Base-by-base conservation (phyloP, 768 basidiomycete species). In the Lentinula guzmanii region DNA sequence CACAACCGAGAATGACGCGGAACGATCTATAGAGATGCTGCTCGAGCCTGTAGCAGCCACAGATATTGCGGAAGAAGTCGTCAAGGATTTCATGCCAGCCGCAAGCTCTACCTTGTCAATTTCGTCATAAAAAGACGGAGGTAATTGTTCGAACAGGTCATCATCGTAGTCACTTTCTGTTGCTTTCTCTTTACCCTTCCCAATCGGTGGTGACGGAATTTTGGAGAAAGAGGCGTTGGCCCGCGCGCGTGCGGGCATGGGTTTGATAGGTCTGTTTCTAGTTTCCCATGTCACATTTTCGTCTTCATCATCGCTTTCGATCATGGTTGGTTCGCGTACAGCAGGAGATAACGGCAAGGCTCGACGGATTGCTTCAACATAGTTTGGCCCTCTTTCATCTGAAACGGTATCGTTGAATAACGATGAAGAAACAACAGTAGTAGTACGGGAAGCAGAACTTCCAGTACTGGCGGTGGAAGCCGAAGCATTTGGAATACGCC, bases 61-160 rank as follows among this genome's bases (percentile, higher is more conserved):
- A 24, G 28, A n/a, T 28, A 18, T 24, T 15, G 21, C 34, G 4
- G 58, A 39, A 28, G 59, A 31, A 52, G 50, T 50, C 2, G 59
- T 16, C 37, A 60, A n/a, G 21, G 59, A 51, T 50, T 50, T 37
- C 48, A 51, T 69, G 45, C 52, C 5, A 37, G 41, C 51, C 70
- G 67, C 60, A 41, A 71, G 61, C 69, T 77, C 75, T 35, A 65
- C 70, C 62, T 69, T 63, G 52, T 75, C 74, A 3, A 77, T 64
- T 62, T 77, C 75, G 63, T 74, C 76, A 21, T 80, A 68, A 61
- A 82, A 74, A 11, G 66, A 71, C 5, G 58, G 50, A 28, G 45
- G 45, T 18, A 52, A 18, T 10, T 60, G 39, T 13, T 60, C 51
- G 24, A 60, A 75, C 78, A 52, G 77, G 33, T 72, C 48, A 79